These are phyloP conservation scores for Pythium monospermum DNA, from an alignment of 352 stramenopile genomes.

Conservation along the genomic window DNA sequence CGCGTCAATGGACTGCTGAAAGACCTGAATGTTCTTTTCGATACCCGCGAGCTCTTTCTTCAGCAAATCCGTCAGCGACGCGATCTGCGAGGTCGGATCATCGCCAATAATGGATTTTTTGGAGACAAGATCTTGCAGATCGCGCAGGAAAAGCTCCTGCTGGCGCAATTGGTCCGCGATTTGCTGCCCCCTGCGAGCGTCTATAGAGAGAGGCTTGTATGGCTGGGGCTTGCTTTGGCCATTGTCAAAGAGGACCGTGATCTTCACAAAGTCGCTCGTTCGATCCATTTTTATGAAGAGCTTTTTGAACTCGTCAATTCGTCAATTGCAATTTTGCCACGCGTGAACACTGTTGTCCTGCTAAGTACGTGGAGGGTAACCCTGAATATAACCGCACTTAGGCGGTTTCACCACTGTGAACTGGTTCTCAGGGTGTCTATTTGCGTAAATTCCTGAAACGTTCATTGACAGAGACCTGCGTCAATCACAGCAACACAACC, in stretches of 20 bases:
- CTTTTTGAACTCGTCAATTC: background rate
- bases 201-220: slow-evolving; percentile 64
- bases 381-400: slow-evolving; percentile 3
- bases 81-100: slow-evolving; percentile 70
- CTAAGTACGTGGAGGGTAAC: slow-evolving; percentile 7
- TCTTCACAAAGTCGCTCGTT: slow-evolving; percentile 81
- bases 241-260: slow-evolving; percentile 80
- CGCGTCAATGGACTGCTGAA: slow-evolving; percentile 51
- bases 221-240: slow-evolving; percentile 35
- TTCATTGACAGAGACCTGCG: background rate
- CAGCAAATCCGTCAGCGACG: slow-evolving; percentile 68
- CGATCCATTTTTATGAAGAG: slow-evolving; percentile 38
- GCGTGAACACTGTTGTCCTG: background rate
- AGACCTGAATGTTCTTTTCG: slow-evolving; percentile 61
- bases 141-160: slow-evolving; percentile 73
- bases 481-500: too few species aligned
- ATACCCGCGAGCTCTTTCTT: slow-evolving; percentile 66
- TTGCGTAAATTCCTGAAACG: slow-evolving; percentile 12
- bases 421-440: too few species aligned
- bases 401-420: too few species aligned
- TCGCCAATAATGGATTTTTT: slow-evolving; percentile 79
- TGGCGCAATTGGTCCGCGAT: slow-evolving; percentile 77
- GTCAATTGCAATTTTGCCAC: background rate
- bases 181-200: slow-evolving; percentile 68
- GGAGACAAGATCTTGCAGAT: slow-evolving; percentile 64